Conservation (phyloP, 805 yeast genomes). For the Ogataea ganodermae region DNA sequence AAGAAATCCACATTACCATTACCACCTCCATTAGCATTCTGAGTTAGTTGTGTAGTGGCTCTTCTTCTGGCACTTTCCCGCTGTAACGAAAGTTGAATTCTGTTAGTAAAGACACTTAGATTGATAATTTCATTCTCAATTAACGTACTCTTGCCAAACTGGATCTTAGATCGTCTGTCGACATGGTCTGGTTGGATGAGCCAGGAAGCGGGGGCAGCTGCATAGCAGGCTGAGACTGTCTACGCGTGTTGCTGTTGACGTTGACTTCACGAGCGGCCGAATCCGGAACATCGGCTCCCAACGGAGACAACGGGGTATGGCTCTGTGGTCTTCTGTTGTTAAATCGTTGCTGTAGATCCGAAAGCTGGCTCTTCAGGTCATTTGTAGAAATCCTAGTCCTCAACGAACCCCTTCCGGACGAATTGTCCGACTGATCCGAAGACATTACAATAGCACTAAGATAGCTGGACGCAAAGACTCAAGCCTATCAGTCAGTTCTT, state of each 20-base stretch:
- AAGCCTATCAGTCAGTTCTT: no score
- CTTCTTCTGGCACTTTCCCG: slow-evolving; percentile 18
- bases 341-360: slow-evolving; percentile 42
- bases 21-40: slow-evolving; percentile 12
- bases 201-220: neutral
- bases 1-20: slow-evolving; percentile 71
- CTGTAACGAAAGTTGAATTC: slow-evolving; percentile 6
- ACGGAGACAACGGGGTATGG: neutral
- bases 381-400: slow-evolving; percentile 28
- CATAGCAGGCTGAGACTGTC: slow-evolving; percentile 1
- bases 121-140: neutral
- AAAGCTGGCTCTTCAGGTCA: slow-evolving; percentile 43
- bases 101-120: slow-evolving; percentile 8
- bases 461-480: neutral
- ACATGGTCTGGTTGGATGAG: neutral
- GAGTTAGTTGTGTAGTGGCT: slow-evolving; percentile 15
- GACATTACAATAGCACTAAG: slow-evolving; percentile 3
- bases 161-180: slow-evolving; percentile 11
- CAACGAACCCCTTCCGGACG: slow-evolving; percentile 13
- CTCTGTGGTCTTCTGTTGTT: slow-evolving; percentile 17
- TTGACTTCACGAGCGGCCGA: neutral
- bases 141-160: slow-evolving; percentile 15
- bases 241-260: neutral
- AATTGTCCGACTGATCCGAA: slow-evolving; percentile 8
- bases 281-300: neutral